Conservation (phyloP, 129 eudicot genomes). For the Chrysanthemum seticuspe region DNA sequence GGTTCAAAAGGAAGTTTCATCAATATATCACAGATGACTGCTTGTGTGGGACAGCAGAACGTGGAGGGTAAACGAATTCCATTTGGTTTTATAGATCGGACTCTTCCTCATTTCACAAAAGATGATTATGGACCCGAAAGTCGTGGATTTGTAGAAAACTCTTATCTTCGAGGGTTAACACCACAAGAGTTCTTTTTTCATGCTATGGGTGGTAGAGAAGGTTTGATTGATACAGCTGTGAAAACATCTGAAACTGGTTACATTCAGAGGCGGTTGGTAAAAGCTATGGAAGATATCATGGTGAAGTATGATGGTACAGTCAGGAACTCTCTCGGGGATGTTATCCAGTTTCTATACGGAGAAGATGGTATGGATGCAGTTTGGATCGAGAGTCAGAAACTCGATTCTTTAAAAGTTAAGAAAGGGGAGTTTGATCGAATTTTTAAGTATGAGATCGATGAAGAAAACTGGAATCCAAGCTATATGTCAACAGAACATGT, state of each 20-base stretch:
- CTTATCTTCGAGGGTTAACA: slow-evolving; percentile 86
- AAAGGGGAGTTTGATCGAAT: slow-evolving; percentile 56
- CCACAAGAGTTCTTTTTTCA: slow-evolving; percentile 98
- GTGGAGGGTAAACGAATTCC: slow-evolving; percentile 98
- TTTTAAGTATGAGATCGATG: slow-evolving; percentile 73
- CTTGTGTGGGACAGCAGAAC: slow-evolving; percentile 99
- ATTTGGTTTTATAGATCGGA: slow-evolving; percentile 68
- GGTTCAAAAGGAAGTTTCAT: slow-evolving; percentile 99
- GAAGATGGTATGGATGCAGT: slow-evolving; percentile 99
- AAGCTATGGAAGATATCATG: slow-evolving; percentile 99
- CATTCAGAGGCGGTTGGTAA: slow-evolving; percentile 82
- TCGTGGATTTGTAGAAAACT: slow-evolving; percentile 98
- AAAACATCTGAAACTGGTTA: slow-evolving; percentile 99
- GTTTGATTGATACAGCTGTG: slow-evolving; percentile 93
- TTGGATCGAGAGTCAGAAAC: slow-evolving; percentile 80
- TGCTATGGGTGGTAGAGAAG: slow-evolving; percentile 99
- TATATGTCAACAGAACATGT: slow-evolving; percentile 79
- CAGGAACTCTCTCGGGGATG: slow-evolving; percentile 89
- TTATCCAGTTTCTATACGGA: slow-evolving; percentile 91
- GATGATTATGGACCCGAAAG: slow-evolving; percentile 91
- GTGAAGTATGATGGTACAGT: slow-evolving; percentile 97
- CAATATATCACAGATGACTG: slow-evolving; percentile 98
- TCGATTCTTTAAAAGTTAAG: slow-evolving; percentile 74
- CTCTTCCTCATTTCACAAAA: slow-evolving; percentile 87
- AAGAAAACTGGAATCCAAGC: slow-evolving; percentile 76